phyloP scores from a whole-genome alignment of 805 yeast genomes.

The Jamesozyma rosinii region DNA sequence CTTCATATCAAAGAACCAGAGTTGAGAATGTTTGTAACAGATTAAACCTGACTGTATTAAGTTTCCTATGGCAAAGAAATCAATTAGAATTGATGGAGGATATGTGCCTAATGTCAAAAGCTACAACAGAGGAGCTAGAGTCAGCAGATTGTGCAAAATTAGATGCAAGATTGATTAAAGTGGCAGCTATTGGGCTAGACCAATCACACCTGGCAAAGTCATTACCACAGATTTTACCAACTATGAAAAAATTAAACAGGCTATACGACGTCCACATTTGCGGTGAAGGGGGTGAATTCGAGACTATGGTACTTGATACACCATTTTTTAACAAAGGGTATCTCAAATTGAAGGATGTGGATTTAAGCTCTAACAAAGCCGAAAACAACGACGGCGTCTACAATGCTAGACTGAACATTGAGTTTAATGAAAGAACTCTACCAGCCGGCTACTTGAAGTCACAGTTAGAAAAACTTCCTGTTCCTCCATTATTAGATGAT shows the following conservation, averaged over 20 bases:
- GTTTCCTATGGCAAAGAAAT: slow-evolving; percentile 85
- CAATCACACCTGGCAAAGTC: slow-evolving; percentile 59
- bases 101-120: slow-evolving; percentile 43
- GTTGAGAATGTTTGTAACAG: slow-evolving; percentile 85
- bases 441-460: slow-evolving; percentile 13
- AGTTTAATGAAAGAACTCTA: slow-evolving; percentile 35
- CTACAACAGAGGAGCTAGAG: slow-evolving; percentile 9
- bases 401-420: slow-evolving; percentile 50
- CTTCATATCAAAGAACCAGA: slow-evolving; percentile 89
- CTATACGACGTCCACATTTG: slow-evolving; percentile 83
- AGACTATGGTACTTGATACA: slow-evolving; percentile 82
- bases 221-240: slow-evolving; percentile 52
- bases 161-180: slow-evolving; percentile 84
- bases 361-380: slow-evolving; percentile 37
- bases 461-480: slow-evolving; percentile 33
- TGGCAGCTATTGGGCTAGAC: slow-evolving; percentile 82
- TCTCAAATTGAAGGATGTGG: slow-evolving; percentile 35
- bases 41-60: slow-evolving; percentile 55
- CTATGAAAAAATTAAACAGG: slow-evolving; percentile 45
- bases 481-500: slow-evolving; percentile 14
- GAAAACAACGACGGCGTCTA: slow-evolving; percentile 53
- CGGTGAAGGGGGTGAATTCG: slow-evolving; percentile 99
- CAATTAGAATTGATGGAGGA: slow-evolving; percentile 74
- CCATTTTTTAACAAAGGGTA: slow-evolving; percentile 61
- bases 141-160: slow-evolving; percentile 19